Percentiles rank a stretch among this genome's conserved stretches.
phyloP scores from a whole-genome alignment of 371 early-diverging fungal species.

The Capillidium heterosporum region DNA sequence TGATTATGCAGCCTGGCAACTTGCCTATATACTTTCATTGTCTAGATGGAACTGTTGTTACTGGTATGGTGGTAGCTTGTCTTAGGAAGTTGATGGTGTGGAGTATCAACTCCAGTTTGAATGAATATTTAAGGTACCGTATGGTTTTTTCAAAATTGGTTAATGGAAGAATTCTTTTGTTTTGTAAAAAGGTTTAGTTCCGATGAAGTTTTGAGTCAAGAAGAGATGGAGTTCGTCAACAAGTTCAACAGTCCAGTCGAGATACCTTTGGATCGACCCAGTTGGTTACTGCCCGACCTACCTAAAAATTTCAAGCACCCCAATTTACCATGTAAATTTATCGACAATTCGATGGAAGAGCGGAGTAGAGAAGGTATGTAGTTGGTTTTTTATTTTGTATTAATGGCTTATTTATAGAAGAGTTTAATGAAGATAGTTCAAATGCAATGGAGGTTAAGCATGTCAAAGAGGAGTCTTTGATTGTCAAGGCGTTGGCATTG shows the following conservation, averaged over 20 bases:
- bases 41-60: constrained; percentile 76
- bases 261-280: constrained; percentile 39
- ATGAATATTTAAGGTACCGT: constrained; percentile 43
- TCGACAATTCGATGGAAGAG: not conserved
- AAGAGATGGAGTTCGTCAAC: constrained; percentile 80
- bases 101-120: constrained; percentile 47
- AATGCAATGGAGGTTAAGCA: not conserved
- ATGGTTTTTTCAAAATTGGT: constrained; percentile 3
- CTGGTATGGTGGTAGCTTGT: constrained; percentile 67
- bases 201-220: constrained; percentile 59
- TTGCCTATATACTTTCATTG: constrained; percentile 79
- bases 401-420: not conserved
- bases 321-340: not conserved
- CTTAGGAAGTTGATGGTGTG: constrained; percentile 80
- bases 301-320: not conserved
- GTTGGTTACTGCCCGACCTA: constrained; percentile 66
- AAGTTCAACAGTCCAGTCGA: constrained; percentile 53
- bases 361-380: not conserved
- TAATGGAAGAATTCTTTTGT: constrained; percentile 4
- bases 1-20: constrained; percentile 54
- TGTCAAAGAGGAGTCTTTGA: not conserved
- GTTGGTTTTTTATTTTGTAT: not conserved
- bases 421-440: not conserved
- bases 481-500: constrained; percentile 1
- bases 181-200: constrained; percentile 53